Conservation (phyloP, 768 basidiomycete species). For the Daedaleopsis sinensis region DNA sequence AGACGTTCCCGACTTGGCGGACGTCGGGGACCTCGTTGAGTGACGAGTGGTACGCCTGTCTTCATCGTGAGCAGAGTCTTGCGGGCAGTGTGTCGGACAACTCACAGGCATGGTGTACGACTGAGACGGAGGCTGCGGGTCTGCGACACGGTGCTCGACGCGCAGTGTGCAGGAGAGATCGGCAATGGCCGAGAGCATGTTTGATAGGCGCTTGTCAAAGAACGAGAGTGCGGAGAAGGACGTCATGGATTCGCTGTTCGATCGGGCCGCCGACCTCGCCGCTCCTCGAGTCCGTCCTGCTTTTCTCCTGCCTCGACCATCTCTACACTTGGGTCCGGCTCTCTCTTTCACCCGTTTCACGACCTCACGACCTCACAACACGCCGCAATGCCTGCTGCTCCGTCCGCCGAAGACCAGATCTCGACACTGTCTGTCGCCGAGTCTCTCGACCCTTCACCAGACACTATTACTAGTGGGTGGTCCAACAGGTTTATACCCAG, state of each 20-base stretch:
- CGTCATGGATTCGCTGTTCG: constrained; percentile 3
- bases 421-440: constrained; percentile 14
- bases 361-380: background rate
- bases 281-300: background rate
- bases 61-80: background rate
- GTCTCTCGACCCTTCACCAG: constrained; percentile 56
- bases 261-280: background rate
- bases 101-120: constrained; percentile 29
- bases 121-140: background rate
- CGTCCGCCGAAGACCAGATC: constrained; percentile 41
- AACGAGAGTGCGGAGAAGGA: constrained; percentile 1
- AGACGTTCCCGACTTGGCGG: constrained; percentile 86
- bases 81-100: background rate
- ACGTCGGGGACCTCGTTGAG: constrained; percentile 86
- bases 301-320: background rate
- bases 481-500: background rate
- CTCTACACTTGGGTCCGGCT: background rate
- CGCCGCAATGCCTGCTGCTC: background rate
- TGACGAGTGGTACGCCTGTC: constrained; percentile 93
- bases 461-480: constrained; percentile 73
- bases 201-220: constrained; percentile 7
- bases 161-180: constrained; percentile 4
- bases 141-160: background rate
- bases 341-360: background rate
- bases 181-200: constrained; percentile 14